A percentile compares a stretch with the other conserved stretches of the same genome.
These are phyloP conservation scores for Neofusicoccum ribis DNA, from an alignment of 2,329 filamentous ascomycete genomes.

Conservation along the genomic window DNA sequence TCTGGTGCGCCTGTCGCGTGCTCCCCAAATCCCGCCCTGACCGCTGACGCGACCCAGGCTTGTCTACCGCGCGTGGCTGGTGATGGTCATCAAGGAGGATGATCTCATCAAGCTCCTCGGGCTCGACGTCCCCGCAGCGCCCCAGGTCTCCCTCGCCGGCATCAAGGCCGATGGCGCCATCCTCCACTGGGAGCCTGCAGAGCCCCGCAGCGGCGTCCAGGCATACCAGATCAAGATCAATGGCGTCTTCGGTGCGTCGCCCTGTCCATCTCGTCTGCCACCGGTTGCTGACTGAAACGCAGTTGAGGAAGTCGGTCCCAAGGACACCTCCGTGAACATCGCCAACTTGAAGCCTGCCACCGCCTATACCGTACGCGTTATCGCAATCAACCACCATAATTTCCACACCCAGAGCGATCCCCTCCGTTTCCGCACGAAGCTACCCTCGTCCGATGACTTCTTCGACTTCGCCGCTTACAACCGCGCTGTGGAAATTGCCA, in stretches of 20 bases:
- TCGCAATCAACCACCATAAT: conserved; percentile 86
- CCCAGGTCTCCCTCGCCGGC: conserved; percentile 85
- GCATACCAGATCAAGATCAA: conserved; percentile 94
- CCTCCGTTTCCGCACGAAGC: conserved; percentile 74
- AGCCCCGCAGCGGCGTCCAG: conserved; percentile 66
- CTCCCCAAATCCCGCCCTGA: background rate
- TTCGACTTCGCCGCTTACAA: conserved; percentile 54
- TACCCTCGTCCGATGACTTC: conserved; percentile 44
- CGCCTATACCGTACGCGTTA: conserved; percentile 91
- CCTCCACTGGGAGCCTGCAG: conserved; percentile 83
- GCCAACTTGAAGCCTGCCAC: conserved; percentile 81
- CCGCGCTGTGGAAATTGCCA: conserved; percentile 24
- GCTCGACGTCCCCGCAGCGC: conserved; percentile 87
- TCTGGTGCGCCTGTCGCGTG: conserved; percentile 15
- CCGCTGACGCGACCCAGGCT: conserved; percentile 58
- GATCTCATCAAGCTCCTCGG: conserved; percentile 88
- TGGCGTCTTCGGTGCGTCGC: conserved; percentile 72
- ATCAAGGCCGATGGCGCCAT: conserved; percentile 86
- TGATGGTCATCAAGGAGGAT: conserved; percentile 85
- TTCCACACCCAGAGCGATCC: conserved; percentile 88
- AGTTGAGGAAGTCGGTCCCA: conserved; percentile 82
- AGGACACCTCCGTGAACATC: conserved; percentile 87
- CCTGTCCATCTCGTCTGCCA: background rate
- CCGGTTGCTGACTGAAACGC: conserved; percentile 19
- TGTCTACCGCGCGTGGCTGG: conserved; percentile 80